Evolutionary conservation across 2,329 filamentous ascomycete genomes (phyloP), one percentile per base, ranked within the genome.

Genomic region (Ophioceras dolichostomum): DNA sequence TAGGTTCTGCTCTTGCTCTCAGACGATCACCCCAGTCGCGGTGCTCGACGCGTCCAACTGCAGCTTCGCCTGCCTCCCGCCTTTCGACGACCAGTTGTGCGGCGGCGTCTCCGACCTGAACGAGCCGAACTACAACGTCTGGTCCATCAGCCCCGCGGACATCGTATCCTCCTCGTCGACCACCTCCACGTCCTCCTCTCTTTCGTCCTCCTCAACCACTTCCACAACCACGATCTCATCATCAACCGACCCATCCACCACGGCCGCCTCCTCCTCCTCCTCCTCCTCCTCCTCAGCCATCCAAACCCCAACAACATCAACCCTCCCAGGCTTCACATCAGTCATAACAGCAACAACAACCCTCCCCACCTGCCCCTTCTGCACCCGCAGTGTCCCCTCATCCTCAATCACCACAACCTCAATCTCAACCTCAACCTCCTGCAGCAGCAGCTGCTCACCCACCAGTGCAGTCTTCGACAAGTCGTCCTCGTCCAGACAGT

Each of bases 401-500:
- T 31, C 18, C 10, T 14, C 28, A n/a, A 37, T 28, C 19, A 14
- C 19, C 27, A 37, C 28, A 4, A 13, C 27, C 4, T 31, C 35
- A 13, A 17, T 19, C 31, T 20, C 35, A 28, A 37, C 19, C 18
- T 32, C 27, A 12, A 19, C 35, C 18, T 18, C 35, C 28, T 37
- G 35, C 35, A 37, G 24, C 35, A n/a, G 21, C 18, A 19, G 35
- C 32, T 13, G 10, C n/a, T n/a, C n/a, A n/a, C n/a, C n/a, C n/a
- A n/a, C n/a, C 21, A 16, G 32, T 21, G n/a, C 7, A 18, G 32
- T 32, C 28, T 37, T 37, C 35, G 29, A 30, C 16, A 37, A 14
- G 21, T 32, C 18, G 22, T 19, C 17, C 19, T 22, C 28, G 32
- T 37, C 35, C 14, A 20, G 27, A 29, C 27, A n/a, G 27, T 16